These are phyloP conservation scores for Cercospora citrullina DNA, from an alignment of 2,329 filamentous ascomycete species.

Conservation along the genomic window DNA sequence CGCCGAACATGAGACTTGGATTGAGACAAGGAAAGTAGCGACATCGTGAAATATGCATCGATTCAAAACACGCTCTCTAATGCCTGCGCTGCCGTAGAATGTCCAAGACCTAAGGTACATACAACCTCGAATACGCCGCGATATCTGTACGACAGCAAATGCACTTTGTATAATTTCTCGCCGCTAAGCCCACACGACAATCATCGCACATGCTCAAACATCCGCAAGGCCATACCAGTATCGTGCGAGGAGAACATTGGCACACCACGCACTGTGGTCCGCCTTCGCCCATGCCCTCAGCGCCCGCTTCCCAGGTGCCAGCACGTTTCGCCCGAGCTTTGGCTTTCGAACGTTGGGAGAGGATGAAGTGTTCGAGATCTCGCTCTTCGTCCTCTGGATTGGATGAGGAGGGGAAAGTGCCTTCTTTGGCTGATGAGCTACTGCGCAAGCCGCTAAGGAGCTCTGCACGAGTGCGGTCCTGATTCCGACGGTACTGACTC, in stretches of 20 bases:
- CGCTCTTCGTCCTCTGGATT: slow-evolving; percentile 55
- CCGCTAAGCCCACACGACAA: slow-evolving; percentile 86
- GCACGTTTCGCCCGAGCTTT: slow-evolving; percentile 39
- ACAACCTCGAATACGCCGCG: slow-evolving; percentile 84
- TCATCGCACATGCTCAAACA: slow-evolving; percentile 95
- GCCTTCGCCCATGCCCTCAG: slow-evolving; percentile 68
- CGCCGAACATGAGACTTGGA: neutral
- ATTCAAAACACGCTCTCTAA: neutral
- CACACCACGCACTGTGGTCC: slow-evolving; percentile 92
- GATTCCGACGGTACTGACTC: slow-evolving; percentile 68
- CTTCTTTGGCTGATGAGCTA: slow-evolving; percentile 40
- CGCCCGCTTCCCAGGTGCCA: slow-evolving; percentile 66
- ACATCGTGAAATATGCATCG: neutral
- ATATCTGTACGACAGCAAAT: slow-evolving; percentile 91
- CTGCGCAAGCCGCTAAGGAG: slow-evolving; percentile 55
- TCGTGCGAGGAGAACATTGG: slow-evolving; percentile 78
- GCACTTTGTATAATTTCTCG: slow-evolving; percentile 96
- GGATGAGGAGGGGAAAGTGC: neutral
- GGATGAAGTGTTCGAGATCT: slow-evolving; percentile 60
- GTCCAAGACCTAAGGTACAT: slow-evolving; percentile 63
- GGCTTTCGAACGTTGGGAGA: slow-evolving; percentile 53
- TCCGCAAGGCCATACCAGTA: slow-evolving; percentile 95
- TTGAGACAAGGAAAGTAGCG: neutral
- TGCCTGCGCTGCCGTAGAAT: neutral
- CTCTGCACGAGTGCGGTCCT: slow-evolving; percentile 68